Evolutionary conservation across 179 eudicot genomes (phyloP).

Genomic region (Dionaea muscipula): DNA sequence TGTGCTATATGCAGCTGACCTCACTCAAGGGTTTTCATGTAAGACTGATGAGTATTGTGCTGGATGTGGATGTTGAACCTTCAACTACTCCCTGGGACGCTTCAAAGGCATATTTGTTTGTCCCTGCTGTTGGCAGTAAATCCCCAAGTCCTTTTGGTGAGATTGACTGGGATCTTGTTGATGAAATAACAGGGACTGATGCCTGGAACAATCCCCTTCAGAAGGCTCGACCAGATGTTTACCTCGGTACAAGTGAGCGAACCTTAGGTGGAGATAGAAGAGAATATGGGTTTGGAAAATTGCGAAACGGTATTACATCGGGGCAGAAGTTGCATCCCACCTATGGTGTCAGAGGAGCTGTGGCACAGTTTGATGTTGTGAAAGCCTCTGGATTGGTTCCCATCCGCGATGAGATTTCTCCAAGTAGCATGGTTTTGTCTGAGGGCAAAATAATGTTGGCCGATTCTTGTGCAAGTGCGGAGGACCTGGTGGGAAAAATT

Average conservation of each 20-base stretch:
- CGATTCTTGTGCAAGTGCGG: slow-evolving; percentile 47
- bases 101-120: slow-evolving; percentile 90
- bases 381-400: slow-evolving; percentile 89
- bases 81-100: slow-evolving; percentile 98
- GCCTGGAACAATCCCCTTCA: slow-evolving; percentile 94
- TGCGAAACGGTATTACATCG: slow-evolving; percentile 84
- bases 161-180: slow-evolving; percentile 75
- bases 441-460: slow-evolving; percentile 70
- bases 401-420: slow-evolving; percentile 22
- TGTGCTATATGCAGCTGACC: slow-evolving; percentile 57
- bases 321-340: slow-evolving; percentile 90
- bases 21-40: slow-evolving; percentile 92
- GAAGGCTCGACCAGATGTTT: slow-evolving; percentile 97
- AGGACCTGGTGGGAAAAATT: slow-evolving; percentile 72
- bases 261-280: slow-evolving; percentile 89
- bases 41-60: slow-evolving; percentile 91
- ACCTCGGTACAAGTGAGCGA: slow-evolving; percentile 92
- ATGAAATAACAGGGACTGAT: slow-evolving; percentile 40
- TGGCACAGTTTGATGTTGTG: slow-evolving; percentile 83
- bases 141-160: slow-evolving; percentile 41
- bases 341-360: slow-evolving; percentile 95
- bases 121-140: slow-evolving; percentile 53
- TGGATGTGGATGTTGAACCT: slow-evolving; percentile 95
- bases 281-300: slow-evolving; percentile 90
- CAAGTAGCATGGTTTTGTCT: slow-evolving; percentile 18